Conservation (phyloP, 768 basidiomycete genomes). For the Termitomyces sp. region DNA sequence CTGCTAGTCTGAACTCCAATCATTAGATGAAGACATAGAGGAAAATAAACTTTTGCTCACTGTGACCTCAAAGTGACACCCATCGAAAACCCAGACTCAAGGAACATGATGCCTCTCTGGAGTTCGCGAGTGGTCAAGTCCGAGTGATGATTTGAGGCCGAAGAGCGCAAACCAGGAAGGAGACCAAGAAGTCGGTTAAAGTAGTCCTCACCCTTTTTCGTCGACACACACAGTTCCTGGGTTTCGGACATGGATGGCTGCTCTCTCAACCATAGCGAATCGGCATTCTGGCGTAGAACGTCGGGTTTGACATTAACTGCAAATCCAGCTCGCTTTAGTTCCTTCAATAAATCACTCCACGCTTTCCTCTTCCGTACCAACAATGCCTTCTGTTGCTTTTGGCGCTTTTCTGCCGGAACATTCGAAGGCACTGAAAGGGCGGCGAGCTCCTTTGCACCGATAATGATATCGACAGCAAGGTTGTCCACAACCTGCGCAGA, state of each 20-base stretch:
- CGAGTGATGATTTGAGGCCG: conserved; percentile 64
- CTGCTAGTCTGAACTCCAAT: conserved; percentile 23
- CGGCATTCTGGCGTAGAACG: conserved; percentile 47
- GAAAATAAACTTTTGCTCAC: conserved; percentile 38
- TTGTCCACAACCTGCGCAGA: conserved; percentile 44
- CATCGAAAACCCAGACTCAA: conserved; percentile 73
- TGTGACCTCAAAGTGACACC: conserved; percentile 56
- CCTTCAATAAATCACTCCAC: conserved; percentile 87
- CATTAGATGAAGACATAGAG: conserved; percentile 1
- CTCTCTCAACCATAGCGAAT: conserved; percentile 59
- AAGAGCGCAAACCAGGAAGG: conserved; percentile 61
- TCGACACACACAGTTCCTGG: conserved; percentile 15
- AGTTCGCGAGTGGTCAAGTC: conserved; percentile 88
- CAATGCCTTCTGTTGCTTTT: conserved; percentile 66
- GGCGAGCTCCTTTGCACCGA: conserved; percentile 53
- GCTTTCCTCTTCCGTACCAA: conserved; percentile 83
- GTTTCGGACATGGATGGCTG: conserved; percentile 39
- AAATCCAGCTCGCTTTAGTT: conserved; percentile 76
- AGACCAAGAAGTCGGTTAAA: conserved; percentile 56
- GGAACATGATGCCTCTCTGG: conserved; percentile 67
- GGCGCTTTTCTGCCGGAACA: conserved; percentile 42
- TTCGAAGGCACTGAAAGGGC: conserved; percentile 35
- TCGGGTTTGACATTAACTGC: conserved; percentile 68
- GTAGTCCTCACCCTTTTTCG: conserved; percentile 53
- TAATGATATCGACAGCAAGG: conserved; percentile 58